Conservation (phyloP, 164 flowering plant genomes). For the Chloranthus sessilifolius region DNA sequence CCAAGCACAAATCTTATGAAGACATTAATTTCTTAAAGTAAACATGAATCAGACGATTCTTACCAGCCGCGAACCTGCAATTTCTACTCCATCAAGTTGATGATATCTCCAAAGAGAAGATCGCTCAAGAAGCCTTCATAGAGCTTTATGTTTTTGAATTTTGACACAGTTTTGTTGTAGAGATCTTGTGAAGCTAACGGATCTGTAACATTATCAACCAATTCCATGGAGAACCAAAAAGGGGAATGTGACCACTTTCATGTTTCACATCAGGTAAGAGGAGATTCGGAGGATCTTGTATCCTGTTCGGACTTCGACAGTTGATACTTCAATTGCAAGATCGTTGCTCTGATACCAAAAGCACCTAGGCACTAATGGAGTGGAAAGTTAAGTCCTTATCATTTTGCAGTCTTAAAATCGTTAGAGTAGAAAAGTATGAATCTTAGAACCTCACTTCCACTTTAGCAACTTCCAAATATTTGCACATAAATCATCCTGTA, state of each 20-base stretch:
- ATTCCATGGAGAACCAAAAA: constrained; percentile 94
- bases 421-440: too few species aligned
- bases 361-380: too few species aligned
- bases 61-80: constrained; percentile 16
- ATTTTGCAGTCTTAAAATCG: too few species aligned
- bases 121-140: constrained; percentile 93
- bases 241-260: constrained; percentile 74
- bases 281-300: constrained; percentile 86
- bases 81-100: constrained; percentile 75
- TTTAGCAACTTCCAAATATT: too few species aligned
- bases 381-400: too few species aligned
- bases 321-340: too few species aligned
- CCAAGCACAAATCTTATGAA: too few species aligned
- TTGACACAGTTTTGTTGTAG: constrained; percentile 69
- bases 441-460: too few species aligned
- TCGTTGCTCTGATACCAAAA: too few species aligned
- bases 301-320: constrained; percentile 91
- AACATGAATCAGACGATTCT: too few species aligned
- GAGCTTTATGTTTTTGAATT: constrained; percentile 80
- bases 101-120: constrained; percentile 94
- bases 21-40: too few species aligned
- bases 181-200: constrained; percentile 90
- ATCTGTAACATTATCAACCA: constrained; percentile 88
- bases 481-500: too few species aligned
- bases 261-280: constrained; percentile 64